phyloP scores from a whole-genome alignment of 2,329 filamentous ascomycete species.

The Penicillium sp. region DNA sequence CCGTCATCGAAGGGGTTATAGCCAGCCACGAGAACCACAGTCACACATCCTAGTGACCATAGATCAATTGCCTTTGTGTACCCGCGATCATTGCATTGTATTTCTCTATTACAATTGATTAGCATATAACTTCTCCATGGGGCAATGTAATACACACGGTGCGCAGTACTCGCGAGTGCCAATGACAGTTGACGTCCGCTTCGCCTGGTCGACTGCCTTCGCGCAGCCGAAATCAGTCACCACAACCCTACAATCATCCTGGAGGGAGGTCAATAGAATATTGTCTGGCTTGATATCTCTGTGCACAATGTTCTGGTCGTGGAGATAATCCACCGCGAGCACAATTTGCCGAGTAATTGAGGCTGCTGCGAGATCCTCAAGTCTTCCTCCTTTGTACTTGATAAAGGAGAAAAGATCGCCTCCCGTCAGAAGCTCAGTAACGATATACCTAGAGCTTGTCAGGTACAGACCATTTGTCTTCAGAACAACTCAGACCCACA shows the following conservation, averaged over 20 bases:
- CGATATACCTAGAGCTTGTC: slow-evolving; percentile 55
- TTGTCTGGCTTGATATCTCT: slow-evolving; percentile 69
- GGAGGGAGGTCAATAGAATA: slow-evolving; percentile 61
- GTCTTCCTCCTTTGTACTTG: slow-evolving; percentile 51
- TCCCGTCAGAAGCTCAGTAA: slow-evolving; percentile 63
- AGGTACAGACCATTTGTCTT: background rate
- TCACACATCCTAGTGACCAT: slow-evolving; percentile 64
- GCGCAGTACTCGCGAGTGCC: slow-evolving; percentile 63
- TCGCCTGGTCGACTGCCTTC: slow-evolving; percentile 35
- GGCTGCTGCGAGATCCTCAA: slow-evolving; percentile 57
- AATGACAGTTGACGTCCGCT: slow-evolving; percentile 58
- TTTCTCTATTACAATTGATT: slow-evolving; percentile 25
- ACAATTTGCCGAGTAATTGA: slow-evolving; percentile 61
- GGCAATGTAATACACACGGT: slow-evolving; percentile 53
- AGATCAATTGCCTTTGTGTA: slow-evolving; percentile 65
- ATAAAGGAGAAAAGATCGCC: slow-evolving; percentile 66
- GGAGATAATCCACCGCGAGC: slow-evolving; percentile 63
- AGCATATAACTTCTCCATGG: background rate
- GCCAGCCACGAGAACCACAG: slow-evolving; percentile 57
- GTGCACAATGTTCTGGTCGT: slow-evolving; percentile 60
- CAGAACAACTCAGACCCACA: slow-evolving; percentile 52
- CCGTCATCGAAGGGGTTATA: background rate
- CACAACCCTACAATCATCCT: slow-evolving; percentile 56
- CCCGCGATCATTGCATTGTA: slow-evolving; percentile 36
- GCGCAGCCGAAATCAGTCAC: slow-evolving; percentile 66